Percentiles rank a stretch among this genome's conserved stretches.
Conservation (phyloP, 768 basidiomycete species). For the Tricholoma furcatifolium region DNA sequence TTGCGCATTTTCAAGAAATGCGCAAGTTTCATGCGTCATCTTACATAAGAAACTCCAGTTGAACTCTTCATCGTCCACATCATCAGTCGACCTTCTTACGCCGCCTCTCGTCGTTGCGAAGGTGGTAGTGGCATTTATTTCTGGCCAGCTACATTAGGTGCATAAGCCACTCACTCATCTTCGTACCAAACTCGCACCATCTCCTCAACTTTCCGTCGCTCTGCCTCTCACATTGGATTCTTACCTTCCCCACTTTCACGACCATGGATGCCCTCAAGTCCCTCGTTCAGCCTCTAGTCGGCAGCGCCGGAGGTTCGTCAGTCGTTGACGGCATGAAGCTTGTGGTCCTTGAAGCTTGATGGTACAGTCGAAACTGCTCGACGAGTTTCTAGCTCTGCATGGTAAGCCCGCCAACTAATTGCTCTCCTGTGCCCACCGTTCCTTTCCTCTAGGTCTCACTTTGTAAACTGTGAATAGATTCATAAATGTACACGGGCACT, state of each 20-base stretch:
- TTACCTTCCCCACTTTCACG: conserved; percentile 7
- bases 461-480: conserved; percentile 73
- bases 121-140: conserved; percentile 18
- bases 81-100: too few relatives aligned
- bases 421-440: not conserved
- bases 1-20: too few relatives aligned
- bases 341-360: conserved; percentile 82
- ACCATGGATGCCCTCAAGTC: conserved; percentile 80
- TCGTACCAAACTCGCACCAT: conserved; percentile 13
- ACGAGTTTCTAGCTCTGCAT: conserved; percentile 78
- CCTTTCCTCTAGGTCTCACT: conserved; percentile 59
- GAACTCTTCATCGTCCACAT: too few relatives aligned
- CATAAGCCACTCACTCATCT: conserved; percentile 14
- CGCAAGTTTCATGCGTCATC: too few relatives aligned
- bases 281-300: conserved; percentile 77
- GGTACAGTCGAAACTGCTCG: conserved; percentile 87
- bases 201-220: conserved; percentile 3
- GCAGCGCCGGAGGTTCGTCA: conserved; percentile 70
- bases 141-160: conserved; percentile 15
- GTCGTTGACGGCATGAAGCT: conserved; percentile 90
- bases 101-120: too few relatives aligned
- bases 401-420: conserved; percentile 42
- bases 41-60: too few relatives aligned
- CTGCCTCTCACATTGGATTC: conserved; percentile 22
- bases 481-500: conserved; percentile 9